A percentile compares a stretch with the other conserved stretches of the same genome.
phyloP scores from a whole-genome alignment of 2,329 filamentous ascomycete species.

The Aspergillus thermomutatus region DNA sequence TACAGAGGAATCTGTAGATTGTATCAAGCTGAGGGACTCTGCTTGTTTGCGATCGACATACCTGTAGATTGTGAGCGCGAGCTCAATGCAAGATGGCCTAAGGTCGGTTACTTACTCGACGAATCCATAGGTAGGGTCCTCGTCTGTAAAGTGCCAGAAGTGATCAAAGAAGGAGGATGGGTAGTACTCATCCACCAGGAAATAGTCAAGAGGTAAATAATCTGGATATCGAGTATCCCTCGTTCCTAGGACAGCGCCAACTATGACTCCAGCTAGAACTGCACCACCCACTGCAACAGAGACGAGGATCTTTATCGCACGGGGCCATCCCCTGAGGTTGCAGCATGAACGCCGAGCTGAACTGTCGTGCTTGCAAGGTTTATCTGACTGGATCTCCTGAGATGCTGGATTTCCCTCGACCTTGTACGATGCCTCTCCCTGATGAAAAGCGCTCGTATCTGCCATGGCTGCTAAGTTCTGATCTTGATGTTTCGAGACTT shows the following conservation, averaged over 20 bases:
- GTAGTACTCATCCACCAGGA: conserved; percentile 40
- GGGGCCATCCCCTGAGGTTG: not conserved
- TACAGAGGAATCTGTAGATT: conserved; percentile 52
- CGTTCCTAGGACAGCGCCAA: conserved; percentile 40
- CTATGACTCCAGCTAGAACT: conserved; percentile 48
- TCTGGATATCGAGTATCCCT: conserved; percentile 41
- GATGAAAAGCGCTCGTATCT: not conserved
- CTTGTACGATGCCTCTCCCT: not conserved
- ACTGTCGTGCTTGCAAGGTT: not conserved
- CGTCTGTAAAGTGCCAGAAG: conserved; percentile 44
- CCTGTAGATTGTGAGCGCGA: conserved; percentile 7
- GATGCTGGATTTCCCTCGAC: not conserved
- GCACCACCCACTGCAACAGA: conserved; percentile 25
- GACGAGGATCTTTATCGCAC: not conserved
- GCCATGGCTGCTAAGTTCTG: not conserved
- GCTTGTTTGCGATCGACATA: conserved; percentile 42
- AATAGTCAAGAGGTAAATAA: conserved; percentile 40
- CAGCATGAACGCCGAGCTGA: not conserved
- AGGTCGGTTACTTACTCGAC: conserved; percentile 42
- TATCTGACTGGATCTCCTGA: not conserved
- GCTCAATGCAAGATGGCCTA: not conserved
- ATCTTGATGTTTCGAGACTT: not conserved
- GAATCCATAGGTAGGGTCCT: conserved; percentile 45
- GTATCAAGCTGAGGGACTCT: conserved; percentile 55
- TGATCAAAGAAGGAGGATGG: conserved; percentile 44